Evolutionary conservation across 768 basidiomycete species (phyloP).

Genomic region (Phylloporus sp.): DNA sequence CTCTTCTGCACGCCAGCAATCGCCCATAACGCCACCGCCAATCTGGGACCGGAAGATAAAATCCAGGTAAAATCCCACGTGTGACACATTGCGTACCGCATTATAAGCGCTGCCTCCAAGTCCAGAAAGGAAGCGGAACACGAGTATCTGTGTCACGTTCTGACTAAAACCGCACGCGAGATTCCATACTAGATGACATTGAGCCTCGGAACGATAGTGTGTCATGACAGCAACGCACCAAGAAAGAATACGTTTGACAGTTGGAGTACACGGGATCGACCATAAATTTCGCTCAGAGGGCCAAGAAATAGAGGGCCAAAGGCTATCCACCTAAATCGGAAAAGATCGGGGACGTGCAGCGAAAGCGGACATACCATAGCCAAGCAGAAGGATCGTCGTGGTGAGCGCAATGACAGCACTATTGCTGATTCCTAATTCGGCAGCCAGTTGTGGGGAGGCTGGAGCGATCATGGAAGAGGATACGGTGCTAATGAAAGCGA

Average conservation of each 20-base stretch:
- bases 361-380: constrained; percentile 43
- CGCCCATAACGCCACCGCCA: constrained; percentile 63
- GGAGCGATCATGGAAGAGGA: constrained; percentile 76
- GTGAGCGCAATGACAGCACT: constrained; percentile 48
- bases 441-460: constrained; percentile 46
- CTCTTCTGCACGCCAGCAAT: constrained; percentile 57
- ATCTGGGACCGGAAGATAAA: constrained; percentile 34
- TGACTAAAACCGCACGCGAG: constrained; percentile 59
- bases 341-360: not conserved
- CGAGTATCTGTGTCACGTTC: constrained; percentile 53
- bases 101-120: constrained; percentile 71
- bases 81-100: constrained; percentile 27
- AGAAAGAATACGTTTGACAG: constrained; percentile 62
- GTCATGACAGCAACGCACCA: constrained; percentile 32
- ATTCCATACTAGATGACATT: constrained; percentile 47
- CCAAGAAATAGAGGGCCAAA: constrained; percentile 42
- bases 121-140: constrained; percentile 65
- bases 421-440: constrained; percentile 51
- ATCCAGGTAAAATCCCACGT: not conserved
- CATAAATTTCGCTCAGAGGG: constrained; percentile 68
- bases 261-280: constrained; percentile 59
- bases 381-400: constrained; percentile 56
- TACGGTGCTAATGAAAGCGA: constrained; percentile 64
- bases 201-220: not conserved
- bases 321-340: constrained; percentile 2